Conservation (phyloP, 257 asterid species). For the Forsythia suspensa region DNA sequence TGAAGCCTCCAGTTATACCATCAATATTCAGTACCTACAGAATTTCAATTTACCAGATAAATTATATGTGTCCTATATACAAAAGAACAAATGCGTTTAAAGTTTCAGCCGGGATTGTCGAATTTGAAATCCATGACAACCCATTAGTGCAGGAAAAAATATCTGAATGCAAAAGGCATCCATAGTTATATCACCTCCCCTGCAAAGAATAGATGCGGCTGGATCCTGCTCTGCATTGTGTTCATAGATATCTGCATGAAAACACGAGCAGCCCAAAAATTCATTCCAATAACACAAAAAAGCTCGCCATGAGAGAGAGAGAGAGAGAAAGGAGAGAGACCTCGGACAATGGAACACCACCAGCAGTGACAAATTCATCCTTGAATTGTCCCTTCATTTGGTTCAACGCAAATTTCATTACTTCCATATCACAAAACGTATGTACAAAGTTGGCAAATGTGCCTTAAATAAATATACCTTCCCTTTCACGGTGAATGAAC, state of each 20-base stretch:
- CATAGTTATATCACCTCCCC: slow-evolving; percentile 67
- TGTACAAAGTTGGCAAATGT: background rate
- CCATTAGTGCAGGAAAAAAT: background rate
- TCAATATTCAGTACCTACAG: slow-evolving; percentile 75
- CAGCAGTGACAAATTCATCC: slow-evolving; percentile 98
- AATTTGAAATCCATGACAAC: background rate
- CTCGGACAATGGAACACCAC: slow-evolving; percentile 97
- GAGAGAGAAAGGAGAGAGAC: slow-evolving; percentile 36
- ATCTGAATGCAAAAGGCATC: background rate
- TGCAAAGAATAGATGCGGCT: slow-evolving; percentile 67
- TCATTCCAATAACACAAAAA: slow-evolving; percentile 5
- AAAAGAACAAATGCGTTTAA: slow-evolving; percentile 1
- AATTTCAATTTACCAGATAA: slow-evolving; percentile 22
- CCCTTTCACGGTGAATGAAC: slow-evolving; percentile 70
- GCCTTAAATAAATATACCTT: slow-evolving; percentile 50
- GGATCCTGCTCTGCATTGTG: slow-evolving; percentile 83
- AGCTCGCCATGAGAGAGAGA: background rate
- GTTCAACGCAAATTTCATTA: slow-evolving; percentile 5
- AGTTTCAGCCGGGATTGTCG: background rate
- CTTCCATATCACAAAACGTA: slow-evolving; percentile 13
- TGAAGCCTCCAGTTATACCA: slow-evolving; percentile 95
- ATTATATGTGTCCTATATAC: background rate
- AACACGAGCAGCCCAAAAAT: slow-evolving; percentile 6
- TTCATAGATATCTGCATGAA: slow-evolving; percentile 62
- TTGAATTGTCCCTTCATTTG: slow-evolving; percentile 82